A percentile compares a stretch with the other conserved stretches of the same genome.
These are phyloP conservation scores for Tricholoma sp. DNA, from an alignment of 768 basidiomycete genomes.

Conservation along the genomic window DNA sequence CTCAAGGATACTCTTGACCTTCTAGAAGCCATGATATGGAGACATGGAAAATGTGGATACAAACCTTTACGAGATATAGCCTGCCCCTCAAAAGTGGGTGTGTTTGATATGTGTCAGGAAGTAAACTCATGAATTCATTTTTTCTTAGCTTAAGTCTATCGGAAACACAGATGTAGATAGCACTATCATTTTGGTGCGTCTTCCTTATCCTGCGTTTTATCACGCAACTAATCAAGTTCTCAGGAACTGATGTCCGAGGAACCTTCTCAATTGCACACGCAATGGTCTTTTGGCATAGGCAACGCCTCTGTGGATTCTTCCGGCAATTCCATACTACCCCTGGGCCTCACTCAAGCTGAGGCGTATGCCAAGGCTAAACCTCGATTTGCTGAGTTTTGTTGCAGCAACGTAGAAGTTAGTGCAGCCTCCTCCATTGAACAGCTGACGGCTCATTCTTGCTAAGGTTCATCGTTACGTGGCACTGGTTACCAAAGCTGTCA, in stretches of 20 bases:
- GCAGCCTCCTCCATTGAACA: neutral
- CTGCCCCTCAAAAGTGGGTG: conserved; percentile 77
- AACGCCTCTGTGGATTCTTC: conserved; percentile 51
- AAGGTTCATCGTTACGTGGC: conserved; percentile 71
- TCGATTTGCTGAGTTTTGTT: conserved; percentile 74
- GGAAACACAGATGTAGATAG: conserved; percentile 46
- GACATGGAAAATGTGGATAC: conserved; percentile 68
- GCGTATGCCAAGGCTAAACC: conserved; percentile 53
- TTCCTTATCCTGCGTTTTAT: neutral
- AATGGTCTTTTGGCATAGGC: conserved; percentile 31
- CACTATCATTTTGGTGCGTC: conserved; percentile 55
- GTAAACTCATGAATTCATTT: neutral
- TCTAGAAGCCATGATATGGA: conserved; percentile 58
- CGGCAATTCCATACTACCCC: conserved; percentile 39
- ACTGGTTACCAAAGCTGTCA: conserved; percentile 58
- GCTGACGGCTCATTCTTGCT: neutral
- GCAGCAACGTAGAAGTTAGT: conserved; percentile 56
- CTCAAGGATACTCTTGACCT: conserved; percentile 50
- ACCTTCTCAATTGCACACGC: conserved; percentile 50
- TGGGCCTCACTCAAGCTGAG: conserved; percentile 43
- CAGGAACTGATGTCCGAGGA: conserved; percentile 78
- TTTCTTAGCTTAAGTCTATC: conserved; percentile 33
- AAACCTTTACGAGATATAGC: conserved; percentile 51
- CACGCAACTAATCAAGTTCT: conserved; percentile 1
- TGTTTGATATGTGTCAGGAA: neutral